These are phyloP conservation scores for Penicillium macrosclerotiorum DNA, from an alignment of 495 filamentous ascomycete genomes.

Conservation along the genomic window DNA sequence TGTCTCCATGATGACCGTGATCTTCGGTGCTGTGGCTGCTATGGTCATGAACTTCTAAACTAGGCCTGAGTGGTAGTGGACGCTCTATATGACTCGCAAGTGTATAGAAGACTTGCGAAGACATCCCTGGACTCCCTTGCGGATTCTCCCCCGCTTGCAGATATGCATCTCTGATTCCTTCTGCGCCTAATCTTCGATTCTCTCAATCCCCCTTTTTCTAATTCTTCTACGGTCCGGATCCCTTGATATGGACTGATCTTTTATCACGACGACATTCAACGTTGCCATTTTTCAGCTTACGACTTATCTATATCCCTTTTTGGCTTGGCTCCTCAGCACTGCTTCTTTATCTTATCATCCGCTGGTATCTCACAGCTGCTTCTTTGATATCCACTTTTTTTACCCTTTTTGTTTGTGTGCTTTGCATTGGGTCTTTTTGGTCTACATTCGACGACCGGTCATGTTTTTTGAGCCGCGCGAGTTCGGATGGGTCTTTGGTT, in stretches of 20 bases:
- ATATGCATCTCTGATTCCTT: conserved; percentile 16
- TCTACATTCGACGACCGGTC: conserved; percentile 18
- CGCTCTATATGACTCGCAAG: conserved; percentile 7
- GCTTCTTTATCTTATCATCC: conserved; percentile 10
- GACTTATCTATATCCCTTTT: conserved; percentile 25
- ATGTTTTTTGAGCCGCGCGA: conserved; percentile 7
- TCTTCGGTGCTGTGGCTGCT: conserved; percentile 29
- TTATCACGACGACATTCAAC: conserved; percentile 23
- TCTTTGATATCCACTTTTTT: conserved; percentile 26
- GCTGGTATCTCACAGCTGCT: conserved; percentile 10
- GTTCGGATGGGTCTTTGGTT: conserved; percentile 16
- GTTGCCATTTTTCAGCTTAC: conserved; percentile 24
- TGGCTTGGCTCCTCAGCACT: conserved; percentile 25
- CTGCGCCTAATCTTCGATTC: conserved; percentile 9
- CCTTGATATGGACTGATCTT: conserved; percentile 7
- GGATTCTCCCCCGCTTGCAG: conserved; percentile 6
- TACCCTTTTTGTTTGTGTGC: conserved; percentile 11
- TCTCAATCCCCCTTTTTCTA: conserved; percentile 10
- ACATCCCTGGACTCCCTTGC: conserved; percentile 1
- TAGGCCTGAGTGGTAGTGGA: not conserved
- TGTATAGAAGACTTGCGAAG: conserved; percentile 11
- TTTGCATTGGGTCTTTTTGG: conserved; percentile 22
- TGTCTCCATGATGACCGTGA: conserved; percentile 26
- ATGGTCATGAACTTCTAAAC: conserved; percentile 25
- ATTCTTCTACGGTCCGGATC: conserved; percentile 9